Evolutionary conservation across 2,329 filamentous ascomycete genomes (phyloP), one percentile per base, ranked within the genome.

Genomic region (Colletotrichum australisinense): DNA sequence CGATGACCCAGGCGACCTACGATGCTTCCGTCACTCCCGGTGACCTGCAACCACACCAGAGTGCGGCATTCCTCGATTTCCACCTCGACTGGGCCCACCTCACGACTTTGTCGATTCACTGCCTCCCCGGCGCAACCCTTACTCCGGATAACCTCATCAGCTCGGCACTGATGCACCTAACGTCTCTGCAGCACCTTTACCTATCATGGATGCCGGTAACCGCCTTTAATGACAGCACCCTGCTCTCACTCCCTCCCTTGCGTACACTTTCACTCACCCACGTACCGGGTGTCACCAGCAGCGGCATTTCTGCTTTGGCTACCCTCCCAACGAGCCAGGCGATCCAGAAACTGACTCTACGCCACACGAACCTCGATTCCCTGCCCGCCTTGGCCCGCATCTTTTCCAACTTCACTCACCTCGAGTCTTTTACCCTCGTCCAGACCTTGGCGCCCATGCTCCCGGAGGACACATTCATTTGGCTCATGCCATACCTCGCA

Each of bases 401-500:
- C 9, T 83, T 93, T 30, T 88, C 89, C 2, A 87, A 89, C 75
- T 84, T 92, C 2, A 78, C 79, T 24, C 80, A 80, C 1, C 84
- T 92, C 14, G 80, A 83, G 38, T 80, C 80, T 8, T 88, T 93
- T 72, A 84, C 87, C 5, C 78, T 93, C 5, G 87, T 90, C 1
- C 91, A 93, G 78, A 79, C 84, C 2, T 83, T 83, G 35, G 83
- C 89, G 1, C 91, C 90, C 0, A 79, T 84, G n/a, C 87, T 92
- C 77, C 85, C 90, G 0, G 82, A 85, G 16, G 87, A 87, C 66
- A 85, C 87, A 38, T 88, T 88, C 67, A 87, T 92, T 69, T 91
- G 88, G 84, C 87, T 92, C 75, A 91, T 91, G 81, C 91, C 91
- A 0, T 92, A 92, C 76, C 84, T 93, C 9, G 90, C 89, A 0